Evolutionary conservation across 495 filamentous ascomycete genomes (phyloP).

Genomic region (Pseudevernia furfuracea): DNA sequence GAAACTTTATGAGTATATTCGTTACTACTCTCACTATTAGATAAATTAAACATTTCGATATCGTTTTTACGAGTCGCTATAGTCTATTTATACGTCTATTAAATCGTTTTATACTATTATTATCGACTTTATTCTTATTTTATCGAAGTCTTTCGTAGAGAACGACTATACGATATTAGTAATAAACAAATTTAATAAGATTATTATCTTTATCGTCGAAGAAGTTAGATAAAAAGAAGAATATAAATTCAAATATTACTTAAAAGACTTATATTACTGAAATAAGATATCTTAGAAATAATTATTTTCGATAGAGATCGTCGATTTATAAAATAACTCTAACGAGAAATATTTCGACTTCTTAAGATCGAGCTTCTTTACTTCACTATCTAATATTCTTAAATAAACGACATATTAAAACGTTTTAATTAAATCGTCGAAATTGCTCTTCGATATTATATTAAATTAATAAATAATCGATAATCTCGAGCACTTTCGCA

Average conservation of each 20-base stretch:
- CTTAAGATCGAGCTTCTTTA: not conserved
- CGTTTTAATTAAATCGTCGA: not conserved
- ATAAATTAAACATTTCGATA: not conserved
- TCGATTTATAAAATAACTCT: too few relatives aligned
- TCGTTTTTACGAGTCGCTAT: not conserved
- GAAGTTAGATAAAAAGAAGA: not conserved
- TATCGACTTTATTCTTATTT: too few relatives aligned
- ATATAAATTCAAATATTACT: not conserved
- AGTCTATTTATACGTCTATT: not conserved
- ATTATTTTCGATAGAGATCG: too few relatives aligned
- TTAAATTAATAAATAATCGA: not conserved
- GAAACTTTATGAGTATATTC: too few relatives aligned
- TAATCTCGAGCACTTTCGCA: not conserved
- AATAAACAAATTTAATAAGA: not conserved
- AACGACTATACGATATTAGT: not conserved
- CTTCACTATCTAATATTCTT: not conserved
- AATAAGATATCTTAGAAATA: not conserved
- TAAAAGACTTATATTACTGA: not conserved
- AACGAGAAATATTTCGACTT: not conserved
- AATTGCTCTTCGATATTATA: not conserved
- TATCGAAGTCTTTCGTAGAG: not conserved
- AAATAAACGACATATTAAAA: not conserved
- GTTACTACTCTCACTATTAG: not conserved
- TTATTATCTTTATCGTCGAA: not conserved
- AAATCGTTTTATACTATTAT: not conserved